These are phyloP conservation scores for Exophiala lecanii-corni DNA, from an alignment of 2,329 filamentous ascomycete species.

Conservation along the genomic window DNA sequence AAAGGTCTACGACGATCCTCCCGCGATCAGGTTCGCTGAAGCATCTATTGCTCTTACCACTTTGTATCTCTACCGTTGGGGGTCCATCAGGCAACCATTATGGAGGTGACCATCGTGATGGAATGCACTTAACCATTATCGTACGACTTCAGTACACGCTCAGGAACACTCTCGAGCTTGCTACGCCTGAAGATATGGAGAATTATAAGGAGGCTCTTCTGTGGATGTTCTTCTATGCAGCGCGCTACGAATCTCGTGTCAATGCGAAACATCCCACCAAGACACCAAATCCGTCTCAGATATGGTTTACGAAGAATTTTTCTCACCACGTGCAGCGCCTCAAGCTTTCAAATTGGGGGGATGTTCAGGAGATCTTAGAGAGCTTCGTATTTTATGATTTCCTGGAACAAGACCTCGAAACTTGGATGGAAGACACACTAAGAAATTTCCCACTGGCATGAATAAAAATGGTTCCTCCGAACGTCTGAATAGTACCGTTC, in stretches of 20 bases:
- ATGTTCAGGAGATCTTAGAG: conserved; percentile 1
- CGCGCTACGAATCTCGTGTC: conserved; percentile 9
- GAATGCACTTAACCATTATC: conserved; percentile 9
- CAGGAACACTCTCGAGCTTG: background rate
- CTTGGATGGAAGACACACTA: conserved; percentile 10
- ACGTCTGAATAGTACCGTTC: too few species aligned
- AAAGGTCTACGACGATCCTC: background rate
- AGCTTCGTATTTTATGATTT: conserved; percentile 12
- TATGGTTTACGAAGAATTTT: conserved; percentile 8
- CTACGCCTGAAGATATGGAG: background rate
- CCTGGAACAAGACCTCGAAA: conserved; percentile 5
- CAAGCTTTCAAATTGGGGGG: conserved; percentile 4
- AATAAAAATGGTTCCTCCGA: too few species aligned
- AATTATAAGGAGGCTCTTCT: conserved; percentile 6
- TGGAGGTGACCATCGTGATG: conserved; percentile 10
- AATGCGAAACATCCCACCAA: conserved; percentile 1
- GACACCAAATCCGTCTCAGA: background rate
- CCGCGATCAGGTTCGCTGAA: conserved; percentile 1
- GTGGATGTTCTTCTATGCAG: conserved; percentile 13
- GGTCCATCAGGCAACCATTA: conserved; percentile 14
- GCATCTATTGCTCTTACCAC: conserved; percentile 9
- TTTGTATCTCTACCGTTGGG: conserved; percentile 7
- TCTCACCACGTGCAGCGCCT: conserved; percentile 4
- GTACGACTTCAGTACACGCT: conserved; percentile 8
- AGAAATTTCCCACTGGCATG: background rate